These are phyloP conservation scores for Boletales sp. DNA, from an alignment of 768 basidiomycete genomes.

Conservation along the genomic window DNA sequence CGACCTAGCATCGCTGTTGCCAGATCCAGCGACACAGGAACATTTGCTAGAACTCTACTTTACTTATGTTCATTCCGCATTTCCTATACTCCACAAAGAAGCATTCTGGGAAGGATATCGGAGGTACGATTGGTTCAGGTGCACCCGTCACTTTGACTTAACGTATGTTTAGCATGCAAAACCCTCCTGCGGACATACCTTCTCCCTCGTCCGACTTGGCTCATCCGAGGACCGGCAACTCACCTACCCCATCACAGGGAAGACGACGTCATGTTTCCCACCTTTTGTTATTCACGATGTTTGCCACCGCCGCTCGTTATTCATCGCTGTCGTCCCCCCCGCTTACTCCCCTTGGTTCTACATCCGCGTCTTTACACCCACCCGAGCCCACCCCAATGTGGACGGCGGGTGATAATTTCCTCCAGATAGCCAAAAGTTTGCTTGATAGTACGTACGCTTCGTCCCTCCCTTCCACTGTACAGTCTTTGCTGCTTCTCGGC, in stretches of 20 bases:
- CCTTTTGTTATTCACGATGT: conserved; percentile 79
- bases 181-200: conserved; percentile 29
- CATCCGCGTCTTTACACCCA: conserved; percentile 34
- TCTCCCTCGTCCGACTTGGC: conserved; percentile 24
- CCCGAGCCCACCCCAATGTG: conserved; percentile 63
- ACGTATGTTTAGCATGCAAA: conserved; percentile 18
- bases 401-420: conserved; percentile 73
- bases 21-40: conserved; percentile 56
- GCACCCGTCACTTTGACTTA: background rate
- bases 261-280: conserved; percentile 50
- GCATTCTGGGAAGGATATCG: conserved; percentile 60
- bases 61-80: conserved; percentile 71
- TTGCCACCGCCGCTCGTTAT: conserved; percentile 77
- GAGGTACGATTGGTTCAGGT: conserved; percentile 28
- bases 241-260: conserved; percentile 37
- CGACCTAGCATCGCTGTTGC: conserved; percentile 47
- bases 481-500: conserved; percentile 76
- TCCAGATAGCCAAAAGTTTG: conserved; percentile 61
- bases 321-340: conserved; percentile 29
- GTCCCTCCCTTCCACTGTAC: conserved; percentile 72
- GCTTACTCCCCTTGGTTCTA: conserved; percentile 27
- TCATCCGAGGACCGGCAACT: conserved; percentile 15
- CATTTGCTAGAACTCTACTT: conserved; percentile 77
- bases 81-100: conserved; percentile 74
- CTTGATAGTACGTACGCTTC: conserved; percentile 66